Evolutionary conservation across 169 alveolate genomes (phyloP).

Genomic region (Theileria annulata): DNA sequence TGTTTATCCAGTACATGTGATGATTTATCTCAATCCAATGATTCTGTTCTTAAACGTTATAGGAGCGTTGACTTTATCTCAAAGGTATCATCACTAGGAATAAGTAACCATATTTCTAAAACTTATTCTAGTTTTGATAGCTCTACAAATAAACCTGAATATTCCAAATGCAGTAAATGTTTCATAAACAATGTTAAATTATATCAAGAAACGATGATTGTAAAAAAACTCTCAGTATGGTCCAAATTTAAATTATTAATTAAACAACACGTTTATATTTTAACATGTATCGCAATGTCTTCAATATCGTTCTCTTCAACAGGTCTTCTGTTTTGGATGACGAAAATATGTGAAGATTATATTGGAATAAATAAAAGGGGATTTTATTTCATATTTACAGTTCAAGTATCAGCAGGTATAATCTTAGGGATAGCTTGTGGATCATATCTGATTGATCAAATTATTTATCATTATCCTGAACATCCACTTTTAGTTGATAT

Average conservation of each 20-base stretch:
- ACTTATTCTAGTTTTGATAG: background rate
- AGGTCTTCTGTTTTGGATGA: conserved; percentile 88
- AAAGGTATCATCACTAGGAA: background rate
- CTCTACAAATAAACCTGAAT: background rate
- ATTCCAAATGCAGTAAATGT: conserved; percentile 11
- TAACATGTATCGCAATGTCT: conserved; percentile 66
- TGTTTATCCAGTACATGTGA: background rate
- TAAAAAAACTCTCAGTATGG: conserved; percentile 48
- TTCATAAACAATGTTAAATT: conserved; percentile 5
- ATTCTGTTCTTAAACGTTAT: background rate
- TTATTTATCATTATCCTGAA: conserved; percentile 75
- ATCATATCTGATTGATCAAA: conserved; percentile 78
- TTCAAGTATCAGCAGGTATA: conserved; percentile 81
- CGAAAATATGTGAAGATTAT: conserved; percentile 69
- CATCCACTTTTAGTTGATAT: conserved; percentile 26
- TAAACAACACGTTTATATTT: conserved; percentile 73
- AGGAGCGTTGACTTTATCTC: background rate
- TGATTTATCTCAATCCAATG: background rate
- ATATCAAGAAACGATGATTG: conserved; percentile 1
- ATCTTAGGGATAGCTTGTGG: conserved; percentile 83
- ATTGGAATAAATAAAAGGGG: conserved; percentile 60
- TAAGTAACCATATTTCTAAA: background rate
- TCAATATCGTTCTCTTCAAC: conserved; percentile 79
- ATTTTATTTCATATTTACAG: conserved; percentile 71
- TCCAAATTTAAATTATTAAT: conserved; percentile 63